Evolutionary conservation across 2,329 filamentous ascomycete species (phyloP).

Genomic region (Trichoderma koningii): DNA sequence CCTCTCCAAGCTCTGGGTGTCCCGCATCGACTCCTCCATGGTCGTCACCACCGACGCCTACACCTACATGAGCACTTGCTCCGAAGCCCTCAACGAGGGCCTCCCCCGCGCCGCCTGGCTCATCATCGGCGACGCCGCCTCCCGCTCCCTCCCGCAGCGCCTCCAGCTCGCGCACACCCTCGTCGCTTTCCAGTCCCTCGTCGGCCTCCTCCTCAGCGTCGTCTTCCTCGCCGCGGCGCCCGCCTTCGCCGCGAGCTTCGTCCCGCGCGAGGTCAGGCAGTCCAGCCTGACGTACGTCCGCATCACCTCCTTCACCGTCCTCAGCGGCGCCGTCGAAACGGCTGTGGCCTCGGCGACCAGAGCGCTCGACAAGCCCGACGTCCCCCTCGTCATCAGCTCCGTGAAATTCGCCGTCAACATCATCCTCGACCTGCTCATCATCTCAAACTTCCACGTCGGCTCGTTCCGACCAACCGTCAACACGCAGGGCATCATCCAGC

Average conservation of each 20-base stretch:
- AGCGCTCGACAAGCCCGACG: constrained; percentile 68
- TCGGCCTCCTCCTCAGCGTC: constrained; percentile 63
- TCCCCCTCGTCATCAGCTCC: constrained; percentile 66
- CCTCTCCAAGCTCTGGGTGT: constrained; percentile 70
- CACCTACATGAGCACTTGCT: constrained; percentile 68
- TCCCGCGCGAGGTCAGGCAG: constrained; percentile 59
- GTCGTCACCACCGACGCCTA: constrained; percentile 51
- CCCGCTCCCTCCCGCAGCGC: constrained; percentile 52
- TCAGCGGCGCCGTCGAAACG: constrained; percentile 64
- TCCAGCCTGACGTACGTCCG: constrained; percentile 65
- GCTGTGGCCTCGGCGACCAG: constrained; percentile 63
- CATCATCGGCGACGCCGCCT: constrained; percentile 66
- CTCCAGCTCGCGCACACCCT: constrained; percentile 64
- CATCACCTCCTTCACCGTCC: constrained; percentile 62
- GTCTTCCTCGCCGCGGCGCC: constrained; percentile 57
- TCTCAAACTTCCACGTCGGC: constrained; percentile 66
- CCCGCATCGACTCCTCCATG: constrained; percentile 61
- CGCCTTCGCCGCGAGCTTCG: constrained; percentile 61
- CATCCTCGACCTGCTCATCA: constrained; percentile 64
- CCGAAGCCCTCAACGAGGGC: constrained; percentile 72
- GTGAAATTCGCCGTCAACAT: constrained; percentile 69
- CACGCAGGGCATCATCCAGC: constrained; percentile 63
- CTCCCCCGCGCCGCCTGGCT: constrained; percentile 69
- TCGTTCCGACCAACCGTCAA: constrained; percentile 58
- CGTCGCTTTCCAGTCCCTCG: constrained; percentile 58